Conservation (phyloP, 2,329 filamentous ascomycete genomes). For the Ophiostoma ulmi region DNA sequence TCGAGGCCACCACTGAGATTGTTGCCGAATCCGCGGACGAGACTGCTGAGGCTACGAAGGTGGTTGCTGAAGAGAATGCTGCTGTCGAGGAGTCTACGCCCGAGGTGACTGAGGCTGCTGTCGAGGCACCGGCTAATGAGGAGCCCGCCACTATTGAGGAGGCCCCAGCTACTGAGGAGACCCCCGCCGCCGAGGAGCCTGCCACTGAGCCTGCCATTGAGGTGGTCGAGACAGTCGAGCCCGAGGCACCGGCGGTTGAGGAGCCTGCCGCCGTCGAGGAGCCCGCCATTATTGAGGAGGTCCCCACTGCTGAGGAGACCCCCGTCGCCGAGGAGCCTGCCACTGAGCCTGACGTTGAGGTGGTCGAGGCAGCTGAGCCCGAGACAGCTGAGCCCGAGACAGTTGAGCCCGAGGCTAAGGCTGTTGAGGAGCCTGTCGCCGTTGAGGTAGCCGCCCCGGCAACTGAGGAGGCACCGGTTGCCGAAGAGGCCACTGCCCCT, state of each 20-base stretch:
- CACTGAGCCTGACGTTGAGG: neutral
- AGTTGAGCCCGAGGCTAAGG: neutral
- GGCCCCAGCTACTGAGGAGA: neutral
- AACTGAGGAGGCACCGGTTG: no score
- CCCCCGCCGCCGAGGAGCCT: neutral
- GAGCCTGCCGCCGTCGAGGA: neutral
- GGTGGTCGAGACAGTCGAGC: neutral
- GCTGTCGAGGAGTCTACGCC: no score
- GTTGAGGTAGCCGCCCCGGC: neutral
- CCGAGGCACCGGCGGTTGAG: neutral
- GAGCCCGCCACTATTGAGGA: no score
- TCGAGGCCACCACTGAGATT: no score
- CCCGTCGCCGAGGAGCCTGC: neutral
- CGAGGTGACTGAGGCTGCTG: no score
- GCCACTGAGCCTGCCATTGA: neutral
- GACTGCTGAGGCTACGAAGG: no score
- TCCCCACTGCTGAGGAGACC: neutral
- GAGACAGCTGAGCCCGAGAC: neutral
- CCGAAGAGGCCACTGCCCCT: neutral
- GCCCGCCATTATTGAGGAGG: neutral
- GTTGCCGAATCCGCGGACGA: no score
- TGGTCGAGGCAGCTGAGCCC: neutral
- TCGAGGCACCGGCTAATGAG: no score
- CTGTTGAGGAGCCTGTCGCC: neutral
- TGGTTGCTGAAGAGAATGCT: no score